Evolutionary conservation across 2,329 filamentous ascomycete genomes (phyloP).

Genomic region (Fusarium ramigenum): DNA sequence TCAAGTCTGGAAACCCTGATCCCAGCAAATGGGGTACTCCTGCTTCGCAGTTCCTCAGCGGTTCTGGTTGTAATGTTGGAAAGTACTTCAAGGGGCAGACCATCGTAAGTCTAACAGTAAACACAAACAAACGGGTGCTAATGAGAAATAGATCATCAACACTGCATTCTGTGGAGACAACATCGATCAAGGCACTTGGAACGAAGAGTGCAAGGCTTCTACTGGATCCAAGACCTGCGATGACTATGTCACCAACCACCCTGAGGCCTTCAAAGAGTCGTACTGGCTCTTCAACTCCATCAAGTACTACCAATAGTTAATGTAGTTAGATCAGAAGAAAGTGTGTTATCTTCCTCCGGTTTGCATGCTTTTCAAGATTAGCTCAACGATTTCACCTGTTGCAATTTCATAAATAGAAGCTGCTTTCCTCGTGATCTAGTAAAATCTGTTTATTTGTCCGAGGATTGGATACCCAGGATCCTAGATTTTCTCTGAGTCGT

Average conservation of each 20-base stretch:
- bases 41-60: slow-evolving; percentile 69
- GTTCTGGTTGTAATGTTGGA: slow-evolving; percentile 73
- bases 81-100: slow-evolving; percentile 61
- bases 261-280: slow-evolving; percentile 45
- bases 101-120: neutral
- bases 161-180: slow-evolving; percentile 79
- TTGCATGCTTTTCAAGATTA: no score
- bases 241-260: slow-evolving; percentile 74
- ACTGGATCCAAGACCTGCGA: slow-evolving; percentile 66
- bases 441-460: no score
- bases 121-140: neutral
- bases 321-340: no score
- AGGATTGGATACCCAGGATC: accelerated
- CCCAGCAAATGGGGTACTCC: slow-evolving; percentile 72
- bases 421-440: neutral
- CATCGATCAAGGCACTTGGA: slow-evolving; percentile 22
- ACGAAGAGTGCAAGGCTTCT: slow-evolving; percentile 15
- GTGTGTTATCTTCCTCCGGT: accelerated
- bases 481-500: neutral
- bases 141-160: slow-evolving; percentile 59
- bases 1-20: slow-evolving; percentile 65
- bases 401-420: neutral
- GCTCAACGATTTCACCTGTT: neutral
- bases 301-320: slow-evolving; percentile 4
- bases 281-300: slow-evolving; percentile 17